These are phyloP conservation scores for Globisporangium barbulae DNA, from an alignment of 352 stramenopile species.

Conservation along the genomic window DNA sequence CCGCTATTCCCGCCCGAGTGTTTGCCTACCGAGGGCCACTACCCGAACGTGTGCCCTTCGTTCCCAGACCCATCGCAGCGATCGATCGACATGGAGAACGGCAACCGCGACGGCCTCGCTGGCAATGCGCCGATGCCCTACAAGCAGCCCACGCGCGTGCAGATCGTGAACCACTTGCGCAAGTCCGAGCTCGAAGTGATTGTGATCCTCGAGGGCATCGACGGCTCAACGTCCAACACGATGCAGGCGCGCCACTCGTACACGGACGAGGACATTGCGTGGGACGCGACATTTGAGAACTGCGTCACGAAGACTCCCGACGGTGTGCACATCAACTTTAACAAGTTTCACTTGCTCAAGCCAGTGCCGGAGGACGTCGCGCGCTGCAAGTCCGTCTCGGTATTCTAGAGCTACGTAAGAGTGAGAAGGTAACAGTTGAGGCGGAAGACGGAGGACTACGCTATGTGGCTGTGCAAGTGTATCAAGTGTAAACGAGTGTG, in stretches of 20 bases:
- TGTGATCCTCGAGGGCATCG: constrained; percentile 79
- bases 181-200: constrained; percentile 76
- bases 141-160: constrained; percentile 60
- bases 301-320: constrained; percentile 59
- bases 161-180: constrained; percentile 70
- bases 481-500: background rate
- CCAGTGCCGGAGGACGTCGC: constrained; percentile 56
- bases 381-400: constrained; percentile 18
- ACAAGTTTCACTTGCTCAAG: constrained; percentile 76
- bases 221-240: constrained; percentile 83
- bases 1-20: constrained; percentile 80
- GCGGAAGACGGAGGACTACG: background rate
- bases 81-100: constrained; percentile 78
- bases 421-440: background rate
- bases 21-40: constrained; percentile 37
- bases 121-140: constrained; percentile 22
- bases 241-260: constrained; percentile 86
- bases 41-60: constrained; percentile 47
- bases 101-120: constrained; percentile 63
- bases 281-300: constrained; percentile 73
- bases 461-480: background rate
- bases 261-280: constrained; percentile 76
- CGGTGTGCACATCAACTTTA: constrained; percentile 74
- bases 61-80: constrained; percentile 77
- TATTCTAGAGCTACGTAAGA: constrained; percentile 13